Conservation (phyloP, 805 yeast species). For the Hanseniaspora vineae region DNA sequence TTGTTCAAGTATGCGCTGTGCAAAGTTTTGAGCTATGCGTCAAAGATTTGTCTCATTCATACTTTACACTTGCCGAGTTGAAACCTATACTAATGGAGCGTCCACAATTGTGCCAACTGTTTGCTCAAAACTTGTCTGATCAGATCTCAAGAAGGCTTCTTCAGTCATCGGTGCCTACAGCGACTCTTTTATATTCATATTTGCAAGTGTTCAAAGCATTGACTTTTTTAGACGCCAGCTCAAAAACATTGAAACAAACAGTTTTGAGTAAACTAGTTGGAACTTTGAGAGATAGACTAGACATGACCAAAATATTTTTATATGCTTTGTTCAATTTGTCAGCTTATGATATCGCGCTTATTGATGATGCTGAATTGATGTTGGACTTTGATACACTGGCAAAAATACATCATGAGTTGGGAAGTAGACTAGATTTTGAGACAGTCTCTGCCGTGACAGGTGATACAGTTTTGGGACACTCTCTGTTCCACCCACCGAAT, state of each 20-base stretch:
- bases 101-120: constrained; percentile 9
- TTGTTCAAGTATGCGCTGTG: neutral
- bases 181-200: constrained; percentile 55
- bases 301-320: constrained; percentile 58
- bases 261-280: constrained; percentile 65
- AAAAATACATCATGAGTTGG: neutral
- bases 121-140: constrained; percentile 11
- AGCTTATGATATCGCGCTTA: constrained; percentile 9
- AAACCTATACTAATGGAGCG: neutral
- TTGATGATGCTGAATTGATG: neutral
- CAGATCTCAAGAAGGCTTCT: constrained; percentile 30
- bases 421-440: neutral
- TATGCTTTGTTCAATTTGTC: constrained; percentile 46
- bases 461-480: neutral
- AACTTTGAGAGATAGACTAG: constrained; percentile 60
- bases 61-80: neutral
- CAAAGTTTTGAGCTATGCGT: neutral
- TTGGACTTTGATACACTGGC: neutral
- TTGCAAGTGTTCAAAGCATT: constrained; percentile 62
- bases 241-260: constrained; percentile 69
- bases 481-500: neutral
- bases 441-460: neutral
- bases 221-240: constrained; percentile 57
- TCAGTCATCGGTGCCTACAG: constrained; percentile 74
- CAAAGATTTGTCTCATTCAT: neutral